Evolutionary conservation across 148 eudicot genomes (phyloP).

Genomic region (Hydrangea macrophylla): DNA sequence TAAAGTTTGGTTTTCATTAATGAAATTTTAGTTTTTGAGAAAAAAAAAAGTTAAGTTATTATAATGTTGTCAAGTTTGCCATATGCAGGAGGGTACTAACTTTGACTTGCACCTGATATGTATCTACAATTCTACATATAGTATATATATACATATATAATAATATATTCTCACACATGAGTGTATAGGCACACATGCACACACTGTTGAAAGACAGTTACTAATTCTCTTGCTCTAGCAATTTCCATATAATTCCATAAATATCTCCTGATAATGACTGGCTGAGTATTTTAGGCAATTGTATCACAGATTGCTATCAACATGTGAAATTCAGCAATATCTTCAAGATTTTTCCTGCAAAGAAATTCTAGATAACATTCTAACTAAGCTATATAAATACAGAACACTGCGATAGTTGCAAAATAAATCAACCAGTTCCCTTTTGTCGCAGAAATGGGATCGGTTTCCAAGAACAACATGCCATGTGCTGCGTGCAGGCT

Average conservation of each 20-base stretch:
- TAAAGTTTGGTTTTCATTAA: no score
- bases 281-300: not conserved
- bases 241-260: not conserved
- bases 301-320: conserved; percentile 3
- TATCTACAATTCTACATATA: no score
- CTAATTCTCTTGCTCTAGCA: not conserved
- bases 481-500: conserved; percentile 17
- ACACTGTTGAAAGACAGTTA: no score
- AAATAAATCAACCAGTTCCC: not conserved
- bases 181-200: no score
- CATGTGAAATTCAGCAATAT: not conserved
- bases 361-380: not conserved
- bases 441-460: not conserved
- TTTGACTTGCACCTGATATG: no score
- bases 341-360: not conserved
- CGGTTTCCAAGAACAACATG: not conserved
- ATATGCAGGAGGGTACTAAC: no score
- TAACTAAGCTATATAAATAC: not conserved
- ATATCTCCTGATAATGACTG: not conserved
- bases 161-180: no score
- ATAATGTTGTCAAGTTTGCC: no score
- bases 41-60: no score
- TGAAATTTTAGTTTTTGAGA: no score
- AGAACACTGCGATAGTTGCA: not conserved
- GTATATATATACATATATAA: no score